Evolutionary conservation across 257 asterid species (phyloP).

Genomic region (Linaria vulgaris): DNA sequence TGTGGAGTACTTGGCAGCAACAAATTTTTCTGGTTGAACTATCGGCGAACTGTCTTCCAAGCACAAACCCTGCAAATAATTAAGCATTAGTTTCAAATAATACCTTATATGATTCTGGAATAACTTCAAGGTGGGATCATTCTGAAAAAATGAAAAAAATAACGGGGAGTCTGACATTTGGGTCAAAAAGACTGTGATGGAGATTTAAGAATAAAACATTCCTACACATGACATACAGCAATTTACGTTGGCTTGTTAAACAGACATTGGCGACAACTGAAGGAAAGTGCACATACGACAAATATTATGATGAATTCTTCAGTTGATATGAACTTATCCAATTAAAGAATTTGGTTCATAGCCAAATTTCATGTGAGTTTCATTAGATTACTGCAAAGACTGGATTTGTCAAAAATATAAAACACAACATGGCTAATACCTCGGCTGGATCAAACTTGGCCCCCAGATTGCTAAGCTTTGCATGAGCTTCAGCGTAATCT

Average conservation of each 20-base stretch:
- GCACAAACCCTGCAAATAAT: conserved; percentile 65
- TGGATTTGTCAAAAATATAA: not conserved
- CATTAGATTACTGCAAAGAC: no score
- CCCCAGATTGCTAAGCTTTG: conserved; percentile 65
- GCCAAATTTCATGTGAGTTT: not conserved
- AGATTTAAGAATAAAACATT: no score
- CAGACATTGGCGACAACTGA: no score
- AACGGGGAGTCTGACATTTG: no score
- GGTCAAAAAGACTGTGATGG: no score
- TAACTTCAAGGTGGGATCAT: not conserved
- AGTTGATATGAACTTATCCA: not conserved
- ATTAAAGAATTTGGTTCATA: not conserved
- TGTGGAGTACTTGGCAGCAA: conserved; percentile 80
- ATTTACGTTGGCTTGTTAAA: no score
- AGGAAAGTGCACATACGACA: no score
- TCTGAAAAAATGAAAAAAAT: not conserved
- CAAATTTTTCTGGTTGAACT: conserved; percentile 26
- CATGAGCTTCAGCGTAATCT: conserved; percentile 65
- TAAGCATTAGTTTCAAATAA: not conserved
- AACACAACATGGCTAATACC: conserved; percentile 29
- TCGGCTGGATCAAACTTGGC: conserved; percentile 67
- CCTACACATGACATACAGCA: no score
- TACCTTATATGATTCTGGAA: no score
- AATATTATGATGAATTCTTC: not conserved
- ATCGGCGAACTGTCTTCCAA: conserved; percentile 39